A percentile compares a stretch with the other conserved stretches of the same genome.
phyloP scores from a whole-genome alignment of 495 filamentous ascomycete genomes.

The Poronia punctata region DNA sequence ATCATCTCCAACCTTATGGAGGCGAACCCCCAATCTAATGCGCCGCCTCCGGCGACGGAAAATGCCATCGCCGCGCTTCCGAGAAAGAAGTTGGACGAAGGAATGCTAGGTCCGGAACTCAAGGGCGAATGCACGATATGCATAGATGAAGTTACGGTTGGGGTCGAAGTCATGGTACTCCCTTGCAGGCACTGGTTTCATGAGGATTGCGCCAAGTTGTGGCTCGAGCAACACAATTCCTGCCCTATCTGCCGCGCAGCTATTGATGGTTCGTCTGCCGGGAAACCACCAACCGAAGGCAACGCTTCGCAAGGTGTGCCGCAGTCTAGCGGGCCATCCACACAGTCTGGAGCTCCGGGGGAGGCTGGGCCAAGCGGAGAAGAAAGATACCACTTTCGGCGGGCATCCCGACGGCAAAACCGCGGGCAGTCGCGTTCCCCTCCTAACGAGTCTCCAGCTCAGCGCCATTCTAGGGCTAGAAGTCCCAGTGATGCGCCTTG shows the following conservation, averaged over 20 bases:
- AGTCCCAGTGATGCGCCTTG: constrained; percentile 24
- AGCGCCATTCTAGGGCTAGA: constrained; percentile 13
- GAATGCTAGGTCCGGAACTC: constrained; percentile 55
- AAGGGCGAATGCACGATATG: constrained; percentile 85
- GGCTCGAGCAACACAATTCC: constrained; percentile 83
- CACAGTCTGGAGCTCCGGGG: constrained; percentile 6
- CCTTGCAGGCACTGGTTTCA: constrained; percentile 95
- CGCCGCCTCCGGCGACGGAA: constrained; percentile 72
- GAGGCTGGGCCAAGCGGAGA: constrained; percentile 13
- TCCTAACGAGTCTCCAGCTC: constrained; percentile 10
- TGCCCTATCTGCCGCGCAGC: constrained; percentile 81
- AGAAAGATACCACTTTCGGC: constrained; percentile 10
- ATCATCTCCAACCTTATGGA: constrained; percentile 87
- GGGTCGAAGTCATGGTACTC: constrained; percentile 67
- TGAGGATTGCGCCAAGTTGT: constrained; percentile 64
- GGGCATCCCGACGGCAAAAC: constrained; percentile 6
- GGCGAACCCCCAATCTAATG: constrained; percentile 63
- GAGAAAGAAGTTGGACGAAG: constrained; percentile 55
- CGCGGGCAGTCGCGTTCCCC: constrained; percentile 16
- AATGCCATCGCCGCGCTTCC: constrained; percentile 68
- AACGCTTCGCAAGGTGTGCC: constrained; percentile 7
- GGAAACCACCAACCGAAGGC: constrained; percentile 10
- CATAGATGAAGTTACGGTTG: constrained; percentile 75
- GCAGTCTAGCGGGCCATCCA: constrained; percentile 4
- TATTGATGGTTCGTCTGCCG: constrained; percentile 44